phyloP scores from a whole-genome alignment of 1,139 yeast genomes.

The Candida pseudocylindracea region DNA sequence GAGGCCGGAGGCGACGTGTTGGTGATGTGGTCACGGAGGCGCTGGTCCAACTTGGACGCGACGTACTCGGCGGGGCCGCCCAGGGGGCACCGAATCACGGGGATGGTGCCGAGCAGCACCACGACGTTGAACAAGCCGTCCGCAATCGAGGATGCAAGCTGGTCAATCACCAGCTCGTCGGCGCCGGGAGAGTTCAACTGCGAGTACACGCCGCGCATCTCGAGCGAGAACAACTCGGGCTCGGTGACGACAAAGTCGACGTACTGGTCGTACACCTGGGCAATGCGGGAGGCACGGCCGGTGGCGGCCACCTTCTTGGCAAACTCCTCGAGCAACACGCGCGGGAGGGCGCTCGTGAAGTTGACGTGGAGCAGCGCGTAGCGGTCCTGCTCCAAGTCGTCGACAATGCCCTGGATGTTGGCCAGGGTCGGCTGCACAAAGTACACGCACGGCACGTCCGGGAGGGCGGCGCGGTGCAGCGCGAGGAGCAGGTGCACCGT shows the following conservation, averaged over 20 bases:
- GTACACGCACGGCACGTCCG: constrained; percentile 89
- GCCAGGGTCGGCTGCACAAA: constrained; percentile 74
- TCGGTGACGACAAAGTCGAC: constrained; percentile 83
- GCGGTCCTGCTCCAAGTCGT: constrained; percentile 50
- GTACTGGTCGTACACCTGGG: constrained; percentile 87
- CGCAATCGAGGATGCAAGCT: constrained; percentile 46
- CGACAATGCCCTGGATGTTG: constrained; percentile 43
- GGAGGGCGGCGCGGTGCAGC: constrained; percentile 51
- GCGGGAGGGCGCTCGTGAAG: constrained; percentile 57
- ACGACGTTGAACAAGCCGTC: constrained; percentile 63
- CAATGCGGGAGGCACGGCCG: constrained; percentile 46
- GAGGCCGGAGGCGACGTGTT: constrained; percentile 17
- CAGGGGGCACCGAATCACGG: constrained; percentile 74
- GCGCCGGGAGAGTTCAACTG: constrained; percentile 49
- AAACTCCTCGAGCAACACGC: constrained; percentile 69
- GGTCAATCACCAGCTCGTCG: constrained; percentile 53
- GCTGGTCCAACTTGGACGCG: constrained; percentile 67
- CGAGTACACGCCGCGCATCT: constrained; percentile 41
- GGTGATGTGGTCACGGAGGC: constrained; percentile 62
- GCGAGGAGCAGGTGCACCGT: constrained; percentile 67
- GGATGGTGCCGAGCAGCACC: constrained; percentile 58
- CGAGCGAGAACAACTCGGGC: constrained; percentile 71
- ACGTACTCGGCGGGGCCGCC: constrained; percentile 94
- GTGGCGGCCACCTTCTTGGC: constrained; percentile 63
- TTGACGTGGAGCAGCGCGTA: constrained; percentile 70